Conservation (phyloP, 805 yeast genomes). For the Pichia deserticola region DNA sequence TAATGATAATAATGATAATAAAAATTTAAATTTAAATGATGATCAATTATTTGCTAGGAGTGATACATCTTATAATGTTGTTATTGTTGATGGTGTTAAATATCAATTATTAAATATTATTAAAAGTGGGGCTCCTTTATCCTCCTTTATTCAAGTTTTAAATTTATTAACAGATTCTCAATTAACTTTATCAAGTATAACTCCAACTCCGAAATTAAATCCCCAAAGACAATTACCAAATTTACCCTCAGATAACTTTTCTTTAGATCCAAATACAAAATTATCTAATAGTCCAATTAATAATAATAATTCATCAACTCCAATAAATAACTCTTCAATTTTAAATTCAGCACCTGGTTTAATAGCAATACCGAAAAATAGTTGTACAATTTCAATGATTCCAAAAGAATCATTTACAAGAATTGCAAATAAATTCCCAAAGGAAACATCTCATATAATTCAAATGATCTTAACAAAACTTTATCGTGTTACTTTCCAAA, state of each 20-base stretch:
- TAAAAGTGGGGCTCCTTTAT: slow-evolving; percentile 76
- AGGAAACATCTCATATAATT: slow-evolving; percentile 87
- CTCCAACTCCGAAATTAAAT: slow-evolving; percentile 10
- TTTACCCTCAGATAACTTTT: slow-evolving; percentile 10
- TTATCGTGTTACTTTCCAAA: slow-evolving; percentile 84
- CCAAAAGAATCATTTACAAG: slow-evolving; percentile 77
- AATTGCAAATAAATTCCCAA: slow-evolving; percentile 68
- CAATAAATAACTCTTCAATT: not conserved
- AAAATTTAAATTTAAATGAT: no score
- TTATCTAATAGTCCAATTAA: slow-evolving; percentile 7
- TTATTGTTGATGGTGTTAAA: slow-evolving; percentile 46
- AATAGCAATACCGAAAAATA: slow-evolving; percentile 66
- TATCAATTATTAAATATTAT: slow-evolving; percentile 76
- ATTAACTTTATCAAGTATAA: slow-evolving; percentile 3
- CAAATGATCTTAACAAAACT: slow-evolving; percentile 85
- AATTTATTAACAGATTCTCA: slow-evolving; percentile 45
- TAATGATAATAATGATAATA: slow-evolving; percentile 4
- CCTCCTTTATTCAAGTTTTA: slow-evolving; percentile 74
- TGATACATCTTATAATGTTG: slow-evolving; percentile 30
- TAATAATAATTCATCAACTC: not conserved
- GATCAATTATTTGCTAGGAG: slow-evolving; percentile 23
- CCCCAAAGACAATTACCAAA: slow-evolving; percentile 2
- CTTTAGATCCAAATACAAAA: slow-evolving; percentile 4
- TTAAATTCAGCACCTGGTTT: slow-evolving; percentile 24
- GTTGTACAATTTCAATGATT: slow-evolving; percentile 84